Base-by-base conservation (phyloP, 192 early-diverging fungal species). In the Gigaspora rosea region DNA sequence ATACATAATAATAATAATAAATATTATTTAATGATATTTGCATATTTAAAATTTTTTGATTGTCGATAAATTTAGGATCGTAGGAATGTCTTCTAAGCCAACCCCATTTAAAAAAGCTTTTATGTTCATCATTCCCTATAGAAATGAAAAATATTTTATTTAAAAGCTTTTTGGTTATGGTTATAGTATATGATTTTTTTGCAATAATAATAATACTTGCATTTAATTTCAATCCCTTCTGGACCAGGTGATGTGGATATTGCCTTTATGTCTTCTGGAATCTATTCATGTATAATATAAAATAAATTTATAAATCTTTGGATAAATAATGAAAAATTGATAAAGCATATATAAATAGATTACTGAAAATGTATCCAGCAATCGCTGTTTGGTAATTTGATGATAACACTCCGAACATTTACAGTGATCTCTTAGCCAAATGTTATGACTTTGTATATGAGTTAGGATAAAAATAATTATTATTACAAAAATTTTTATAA, bases 361-460 rank as follows among this genome's bases (percentile, higher is more conserved):
- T 76, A 86, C 85, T 56, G 75, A 71, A 79, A 87, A 89, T 1
- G 94, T 95, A 76, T 93, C 85, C 18, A 94, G 76, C 15, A 95
- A 84, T 12, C 94, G 82, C 78, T 95, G 94, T 58, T 91, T 92
- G 0, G 94, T 95, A 16, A 89, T 78, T 7, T 85, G 78, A 63
- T 95, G 94, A 79, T 88, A 95, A 77, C 94, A 95, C 48, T 88
- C 58, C 3, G 86, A 82, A 66, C 94, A 95, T 33, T 85, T 86
- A 79, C 94, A 95, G 79, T 95, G 94, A 76, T 95, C 94, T 10
- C 94, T n/a, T n/a, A 95, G 86, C 94, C 94, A 95, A 50, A 95
- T 85, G 16, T 86, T 78, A 79, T 94, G 88, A 77, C 88, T 91
- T 74, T 22, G 36, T 13, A 71, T 18, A 20, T 27, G 54, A 52